These are phyloP conservation scores for Vitis amurensis DNA, from an alignment of 164 flowering plant species.

Conservation along the genomic window DNA sequence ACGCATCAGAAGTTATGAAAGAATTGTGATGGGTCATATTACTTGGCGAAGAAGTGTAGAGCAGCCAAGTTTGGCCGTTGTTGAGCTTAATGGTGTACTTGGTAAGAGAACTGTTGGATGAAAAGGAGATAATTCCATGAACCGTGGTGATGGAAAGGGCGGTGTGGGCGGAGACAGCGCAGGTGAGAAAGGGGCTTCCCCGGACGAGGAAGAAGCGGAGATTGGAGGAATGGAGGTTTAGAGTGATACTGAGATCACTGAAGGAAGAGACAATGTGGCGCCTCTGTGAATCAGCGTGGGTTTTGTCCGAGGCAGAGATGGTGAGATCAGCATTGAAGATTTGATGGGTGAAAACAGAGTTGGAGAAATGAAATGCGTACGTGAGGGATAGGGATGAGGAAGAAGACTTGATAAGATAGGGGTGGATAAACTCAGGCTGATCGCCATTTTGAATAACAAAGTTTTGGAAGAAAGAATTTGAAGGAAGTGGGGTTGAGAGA, in stretches of 20 bases:
- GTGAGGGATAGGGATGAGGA: constrained; percentile 61
- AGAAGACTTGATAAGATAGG: constrained; percentile 78
- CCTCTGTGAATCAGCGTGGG: constrained; percentile 9
- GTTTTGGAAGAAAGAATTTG: constrained; percentile 95
- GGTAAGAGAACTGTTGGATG: constrained; percentile 37
- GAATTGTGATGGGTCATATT: constrained; percentile 35
- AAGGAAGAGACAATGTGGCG: constrained; percentile 57
- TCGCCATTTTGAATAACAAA: constrained; percentile 82
- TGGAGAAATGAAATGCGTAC: constrained; percentile 64
- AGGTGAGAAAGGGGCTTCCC: constrained; percentile 82
- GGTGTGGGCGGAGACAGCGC: constrained; percentile 26
- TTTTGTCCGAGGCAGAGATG: constrained; percentile 36
- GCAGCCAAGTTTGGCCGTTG: constrained; percentile 82
- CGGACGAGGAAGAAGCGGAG: constrained; percentile 76
- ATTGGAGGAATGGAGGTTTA: constrained; percentile 52
- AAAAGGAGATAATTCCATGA: constrained; percentile 53
- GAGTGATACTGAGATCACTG: constrained; percentile 72
- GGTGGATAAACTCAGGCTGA: constrained; percentile 89
- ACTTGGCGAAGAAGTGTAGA: constrained; percentile 68
- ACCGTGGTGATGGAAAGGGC: constrained; percentile 55
- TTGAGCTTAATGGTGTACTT: constrained; percentile 65
- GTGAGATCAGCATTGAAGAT: constrained; percentile 61
- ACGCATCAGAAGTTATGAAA: constrained; percentile 40
- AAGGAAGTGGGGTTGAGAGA: constrained; percentile 83
- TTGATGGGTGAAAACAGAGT: constrained; percentile 60